These are phyloP conservation scores for Chaetomium fimeti DNA, from an alignment of 495 filamentous ascomycete species.

Conservation along the genomic window DNA sequence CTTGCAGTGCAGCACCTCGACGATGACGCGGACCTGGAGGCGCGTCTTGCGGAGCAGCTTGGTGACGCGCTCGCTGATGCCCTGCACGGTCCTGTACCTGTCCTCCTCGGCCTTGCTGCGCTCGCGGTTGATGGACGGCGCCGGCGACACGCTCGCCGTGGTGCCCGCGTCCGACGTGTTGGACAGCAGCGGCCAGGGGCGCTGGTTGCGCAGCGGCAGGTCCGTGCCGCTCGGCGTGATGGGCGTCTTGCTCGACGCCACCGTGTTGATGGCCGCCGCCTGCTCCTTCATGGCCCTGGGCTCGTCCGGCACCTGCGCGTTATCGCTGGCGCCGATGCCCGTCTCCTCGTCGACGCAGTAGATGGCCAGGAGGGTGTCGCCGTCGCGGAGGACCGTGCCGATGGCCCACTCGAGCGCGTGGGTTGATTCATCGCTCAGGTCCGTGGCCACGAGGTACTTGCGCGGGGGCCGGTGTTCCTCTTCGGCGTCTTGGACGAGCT, in stretches of 20 bases:
- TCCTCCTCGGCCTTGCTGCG: constrained; percentile 68
- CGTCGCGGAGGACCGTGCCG: constrained; percentile 89
- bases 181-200: constrained; percentile 18
- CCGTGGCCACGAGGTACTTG: constrained; percentile 89
- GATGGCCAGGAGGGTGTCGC: constrained; percentile 88
- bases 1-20: constrained; percentile 98
- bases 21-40: constrained; percentile 83
- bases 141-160: constrained; percentile 37
- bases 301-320: constrained; percentile 43
- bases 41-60: constrained; percentile 84
- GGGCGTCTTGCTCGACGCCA: constrained; percentile 41
- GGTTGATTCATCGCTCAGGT: constrained; percentile 87
- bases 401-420: constrained; percentile 97
- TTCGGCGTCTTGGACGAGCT: constrained; percentile 68
- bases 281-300: constrained; percentile 69
- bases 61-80: constrained; percentile 75
- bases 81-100: constrained; percentile 68
- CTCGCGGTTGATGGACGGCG: constrained; percentile 41
- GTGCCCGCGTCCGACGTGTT: constrained; percentile 14
- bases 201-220: constrained; percentile 22
- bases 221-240: constrained; percentile 30
- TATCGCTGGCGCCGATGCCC: constrained; percentile 47
- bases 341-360: constrained; percentile 88
- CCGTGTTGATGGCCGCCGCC: constrained; percentile 51
- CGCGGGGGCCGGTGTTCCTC: constrained; percentile 73